phyloP scores from a whole-genome alignment of 805 yeast species.

The Kodamaea kakaduensis region DNA sequence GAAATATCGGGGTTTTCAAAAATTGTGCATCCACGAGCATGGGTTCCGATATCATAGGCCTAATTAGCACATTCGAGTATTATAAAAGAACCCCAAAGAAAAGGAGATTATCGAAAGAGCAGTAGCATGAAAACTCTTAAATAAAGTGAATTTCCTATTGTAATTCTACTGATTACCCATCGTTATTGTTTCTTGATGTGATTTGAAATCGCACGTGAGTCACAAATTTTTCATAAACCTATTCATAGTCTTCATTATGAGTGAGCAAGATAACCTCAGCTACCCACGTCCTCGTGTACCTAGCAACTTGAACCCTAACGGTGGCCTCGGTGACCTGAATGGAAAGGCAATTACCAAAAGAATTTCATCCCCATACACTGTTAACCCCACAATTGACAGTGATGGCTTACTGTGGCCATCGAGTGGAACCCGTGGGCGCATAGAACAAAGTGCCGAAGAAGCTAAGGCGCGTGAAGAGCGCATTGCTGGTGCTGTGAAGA shows the following conservation, averaged over 20 bases:
- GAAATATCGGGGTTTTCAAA: too few relatives aligned
- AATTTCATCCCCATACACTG: slow-evolving; percentile 6
- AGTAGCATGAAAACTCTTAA: too few relatives aligned
- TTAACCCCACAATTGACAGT: slow-evolving; percentile 76
- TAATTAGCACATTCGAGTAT: too few relatives aligned
- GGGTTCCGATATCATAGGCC: too few relatives aligned
- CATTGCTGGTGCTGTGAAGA: slow-evolving; percentile 80
- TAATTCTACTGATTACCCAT: too few relatives aligned
- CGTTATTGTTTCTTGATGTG: background rate
- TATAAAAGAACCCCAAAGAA: too few relatives aligned
- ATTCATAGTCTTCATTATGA: slow-evolving; percentile 1
- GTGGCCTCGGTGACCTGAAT: background rate
- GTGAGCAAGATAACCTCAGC: slow-evolving; percentile 5
- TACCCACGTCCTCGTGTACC: slow-evolving; percentile 6
- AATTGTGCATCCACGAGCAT: too few relatives aligned
- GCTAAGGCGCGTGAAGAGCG: slow-evolving; percentile 62
- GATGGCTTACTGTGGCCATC: slow-evolving; percentile 97
- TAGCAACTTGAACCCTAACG: slow-evolving; percentile 7
- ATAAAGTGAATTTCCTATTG: too few relatives aligned
- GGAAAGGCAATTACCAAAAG: slow-evolving; percentile 5
- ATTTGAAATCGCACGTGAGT: slow-evolving; percentile 8
- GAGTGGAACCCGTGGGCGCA: slow-evolving; percentile 72
- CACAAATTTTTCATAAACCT: slow-evolving; percentile 8
- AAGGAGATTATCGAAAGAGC: too few relatives aligned
- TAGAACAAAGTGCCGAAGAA: slow-evolving; percentile 66